A percentile compares a stretch with the other conserved stretches of the same genome.
These are phyloP conservation scores for Raphanus hybrid DNA, from an alignment of 441 rosid species.

Conservation along the genomic window DNA sequence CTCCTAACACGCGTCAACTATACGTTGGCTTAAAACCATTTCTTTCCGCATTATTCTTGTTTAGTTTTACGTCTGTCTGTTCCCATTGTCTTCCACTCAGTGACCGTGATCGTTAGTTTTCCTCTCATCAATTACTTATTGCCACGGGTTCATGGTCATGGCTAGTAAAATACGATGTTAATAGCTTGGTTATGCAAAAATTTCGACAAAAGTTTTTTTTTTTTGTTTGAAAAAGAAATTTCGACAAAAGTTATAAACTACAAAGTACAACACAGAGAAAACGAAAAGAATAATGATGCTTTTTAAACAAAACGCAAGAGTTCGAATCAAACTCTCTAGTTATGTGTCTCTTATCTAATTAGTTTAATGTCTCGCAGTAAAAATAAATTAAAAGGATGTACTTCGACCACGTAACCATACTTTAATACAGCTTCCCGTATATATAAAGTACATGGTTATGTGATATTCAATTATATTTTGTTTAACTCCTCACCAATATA, in stretches of 20 bases:
- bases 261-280: background rate
- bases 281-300: background rate
- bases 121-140: background rate
- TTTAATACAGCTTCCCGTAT: constrained; percentile 7
- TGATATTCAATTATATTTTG: background rate
- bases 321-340: background rate
- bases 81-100: background rate
- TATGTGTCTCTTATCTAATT: background rate
- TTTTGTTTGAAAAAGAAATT: too few relatives aligned
- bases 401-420: constrained; percentile 23
- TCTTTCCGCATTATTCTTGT: background rate
- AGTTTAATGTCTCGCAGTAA: background rate
- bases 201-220: background rate
- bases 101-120: background rate
- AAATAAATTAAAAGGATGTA: constrained; percentile 5
- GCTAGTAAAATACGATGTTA: background rate
- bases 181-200: background rate
- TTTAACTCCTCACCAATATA: background rate
- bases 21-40: background rate
- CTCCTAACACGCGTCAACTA: background rate
- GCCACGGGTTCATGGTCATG: background rate
- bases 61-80: background rate
- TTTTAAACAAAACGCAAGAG: background rate
- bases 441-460: constrained; percentile 15
- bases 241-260: background rate